Evolutionary conservation across 257 asterid species (phyloP).

Genomic region (Solanum dulcamara): DNA sequence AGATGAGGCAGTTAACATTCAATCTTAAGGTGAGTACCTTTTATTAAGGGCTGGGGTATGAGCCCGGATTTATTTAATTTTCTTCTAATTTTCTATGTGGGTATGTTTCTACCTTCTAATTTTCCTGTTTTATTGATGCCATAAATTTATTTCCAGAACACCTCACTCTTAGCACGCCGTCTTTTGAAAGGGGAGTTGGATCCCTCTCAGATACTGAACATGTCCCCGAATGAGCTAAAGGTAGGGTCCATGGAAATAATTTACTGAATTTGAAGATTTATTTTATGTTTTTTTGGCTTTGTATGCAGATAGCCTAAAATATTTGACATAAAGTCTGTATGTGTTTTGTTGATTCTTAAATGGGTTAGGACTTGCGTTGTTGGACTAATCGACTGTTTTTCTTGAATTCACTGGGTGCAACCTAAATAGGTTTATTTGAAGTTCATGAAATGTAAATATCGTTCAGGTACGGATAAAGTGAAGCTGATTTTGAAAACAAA

Average conservation of each 20-base stretch:
- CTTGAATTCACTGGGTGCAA: neutral
- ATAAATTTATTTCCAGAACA: constrained; percentile 26
- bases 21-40: constrained; percentile 52
- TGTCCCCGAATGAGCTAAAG: constrained; percentile 76
- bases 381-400: neutral
- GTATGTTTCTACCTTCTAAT: neutral
- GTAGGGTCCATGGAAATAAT: constrained; percentile 16
- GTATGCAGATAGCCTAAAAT: neutral
- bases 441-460: neutral
- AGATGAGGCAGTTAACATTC: constrained; percentile 60
- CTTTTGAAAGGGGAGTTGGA: constrained; percentile 70
- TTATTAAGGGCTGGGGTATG: neutral
- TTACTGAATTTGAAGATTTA: neutral
- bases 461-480: neutral
- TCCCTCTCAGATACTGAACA: constrained; percentile 52
- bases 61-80: neutral
- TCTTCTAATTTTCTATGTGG: neutral
- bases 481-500: neutral
- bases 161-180: constrained; percentile 44
- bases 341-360: neutral
- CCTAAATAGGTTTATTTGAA: neutral
- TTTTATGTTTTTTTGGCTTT: neutral
- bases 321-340: neutral
- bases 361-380: neutral
- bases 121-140: constrained; percentile 5